Evolutionary conservation across 768 basidiomycete species (phyloP), one percentile per base, ranked within the genome.

Genomic region (Xerocomus brunneocitrinus): DNA sequence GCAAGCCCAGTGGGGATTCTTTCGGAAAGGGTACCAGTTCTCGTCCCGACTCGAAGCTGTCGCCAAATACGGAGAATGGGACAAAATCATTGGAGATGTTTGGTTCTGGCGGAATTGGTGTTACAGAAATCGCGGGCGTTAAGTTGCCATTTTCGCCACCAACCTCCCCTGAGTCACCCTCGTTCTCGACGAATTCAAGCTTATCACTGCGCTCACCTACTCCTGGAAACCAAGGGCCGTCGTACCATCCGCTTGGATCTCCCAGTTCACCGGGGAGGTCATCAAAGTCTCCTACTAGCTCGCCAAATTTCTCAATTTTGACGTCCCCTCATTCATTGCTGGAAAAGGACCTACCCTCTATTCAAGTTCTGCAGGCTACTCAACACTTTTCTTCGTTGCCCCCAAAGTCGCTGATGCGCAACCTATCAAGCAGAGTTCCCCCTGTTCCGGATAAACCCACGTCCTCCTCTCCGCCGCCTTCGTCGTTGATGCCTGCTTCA

Each of bases 11-110:
- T 51, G 62, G 59, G n/a, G 76, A 76, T 7, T 76, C 74, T 13
- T 58, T 61, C 28, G 62, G 57, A 8, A 65, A 42, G 12, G 56
- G 58, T 19, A 25, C 69, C 19, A 52, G 64, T 44, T 73, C 73
- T 19, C 68, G 73, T 9, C 69, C 74, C 13, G 74, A 74, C 44
- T 76, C 76, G n/a, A 74, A 71, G 52, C 57, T 72, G 38, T 67
- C 69, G 5, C 67, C 70, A 5, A 67, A 48, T 9, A 30, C 50
- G 36, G 70, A 69, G 22, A 66, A 50, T 48, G 16, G 31, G 13
- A 42, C 47, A 49, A 69, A 60, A 38, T 56, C 59, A 45, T 59
- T 58, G 12, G 68, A 70, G 47, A 49, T 27, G 10, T 52, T 56
- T 24, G 48, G 45, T 24, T 52, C 53, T 25, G 34, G 43, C 49